These are phyloP conservation scores for Sungouiozyma ichnusensis DNA, from an alignment of 805 yeast species.

Conservation along the genomic window DNA sequence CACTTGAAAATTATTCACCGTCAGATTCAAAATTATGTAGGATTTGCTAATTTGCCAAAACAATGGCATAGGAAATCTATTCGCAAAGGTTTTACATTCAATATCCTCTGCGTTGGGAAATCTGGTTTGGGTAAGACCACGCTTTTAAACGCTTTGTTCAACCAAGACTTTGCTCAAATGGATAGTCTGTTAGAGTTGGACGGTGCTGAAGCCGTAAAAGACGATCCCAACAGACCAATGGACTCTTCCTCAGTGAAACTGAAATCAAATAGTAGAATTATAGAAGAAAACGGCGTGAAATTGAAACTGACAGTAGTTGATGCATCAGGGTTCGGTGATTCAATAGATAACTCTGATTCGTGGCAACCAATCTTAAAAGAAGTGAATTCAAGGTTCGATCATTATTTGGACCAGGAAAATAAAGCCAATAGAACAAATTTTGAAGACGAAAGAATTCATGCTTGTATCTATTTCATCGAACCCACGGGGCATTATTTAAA, in stretches of 20 bases:
- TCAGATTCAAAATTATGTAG: conserved; percentile 85
- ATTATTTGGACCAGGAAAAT: conserved; percentile 82
- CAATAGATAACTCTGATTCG: conserved; percentile 63
- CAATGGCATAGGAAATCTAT: conserved; percentile 97
- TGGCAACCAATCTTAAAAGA: conserved; percentile 92
- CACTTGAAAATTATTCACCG: conserved; percentile 59
- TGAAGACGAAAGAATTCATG: conserved; percentile 82
- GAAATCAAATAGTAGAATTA: conserved; percentile 52
- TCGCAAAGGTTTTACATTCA: conserved; percentile 80
- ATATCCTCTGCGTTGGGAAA: conserved; percentile 85
- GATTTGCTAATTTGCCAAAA: conserved; percentile 94
- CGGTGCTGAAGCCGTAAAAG: conserved; percentile 5
- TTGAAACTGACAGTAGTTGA: conserved; percentile 75
- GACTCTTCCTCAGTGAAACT: conserved; percentile 36
- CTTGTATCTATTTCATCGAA: conserved; percentile 85
- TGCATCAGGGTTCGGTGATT: conserved; percentile 91
- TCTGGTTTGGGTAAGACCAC: conserved; percentile 90
- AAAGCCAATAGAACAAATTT: conserved; percentile 62
- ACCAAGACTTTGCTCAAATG: conserved; percentile 36
- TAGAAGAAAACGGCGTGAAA: conserved; percentile 90
- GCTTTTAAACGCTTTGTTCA: conserved; percentile 81
- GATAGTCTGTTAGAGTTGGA: not conserved
- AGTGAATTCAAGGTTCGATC: conserved; percentile 75
- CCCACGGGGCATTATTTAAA: conserved; percentile 93
- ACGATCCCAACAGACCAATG: conserved; percentile 3